Conservation (phyloP, 495 filamentous ascomycete genomes). For the Aspergillus diversus region DNA sequence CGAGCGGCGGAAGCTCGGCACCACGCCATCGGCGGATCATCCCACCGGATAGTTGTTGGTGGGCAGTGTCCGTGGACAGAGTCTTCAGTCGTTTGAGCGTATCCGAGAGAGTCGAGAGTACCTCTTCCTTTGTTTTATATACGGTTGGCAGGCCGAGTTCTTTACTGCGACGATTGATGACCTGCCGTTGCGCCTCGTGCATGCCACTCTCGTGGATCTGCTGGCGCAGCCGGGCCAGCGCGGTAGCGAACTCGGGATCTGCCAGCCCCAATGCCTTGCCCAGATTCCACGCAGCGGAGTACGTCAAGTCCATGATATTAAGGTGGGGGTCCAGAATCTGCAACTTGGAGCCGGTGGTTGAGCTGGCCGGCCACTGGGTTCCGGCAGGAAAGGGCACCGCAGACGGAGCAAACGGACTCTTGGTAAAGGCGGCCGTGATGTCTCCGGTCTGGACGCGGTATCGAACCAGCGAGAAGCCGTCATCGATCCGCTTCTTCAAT, state of each 20-base stretch:
- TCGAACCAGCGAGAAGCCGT: slow-evolving; percentile 40
- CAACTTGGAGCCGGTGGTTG: slow-evolving; percentile 26
- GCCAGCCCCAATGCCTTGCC: slow-evolving; percentile 40
- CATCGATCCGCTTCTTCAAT: background rate
- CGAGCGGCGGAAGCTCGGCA: background rate
- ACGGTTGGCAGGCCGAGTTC: background rate
- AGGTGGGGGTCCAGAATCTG: slow-evolving; percentile 50
- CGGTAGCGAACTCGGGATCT: slow-evolving; percentile 31
- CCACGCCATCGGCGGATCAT: slow-evolving; percentile 7
- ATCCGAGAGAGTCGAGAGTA: background rate
- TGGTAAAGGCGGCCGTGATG: background rate
- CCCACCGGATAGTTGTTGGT: background rate
- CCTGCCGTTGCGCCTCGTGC: background rate
- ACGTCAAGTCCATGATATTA: slow-evolving; percentile 55
- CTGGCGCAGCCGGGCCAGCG: slow-evolving; percentile 30
- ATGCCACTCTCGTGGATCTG: slow-evolving; percentile 1
- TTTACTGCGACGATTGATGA: background rate
- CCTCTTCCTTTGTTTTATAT: slow-evolving; percentile 7
- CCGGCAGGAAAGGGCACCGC: background rate
- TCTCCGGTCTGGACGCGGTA: slow-evolving; percentile 29
- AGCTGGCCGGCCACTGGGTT: background rate
- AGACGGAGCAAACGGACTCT: slow-evolving; percentile 2
- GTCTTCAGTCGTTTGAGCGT: background rate
- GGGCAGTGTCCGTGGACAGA: background rate
- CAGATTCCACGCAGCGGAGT: slow-evolving; percentile 52